Evolutionary conservation across 1,284 basidiomycete genomes (phyloP).

Genomic region (Trichosporon inkin): DNA sequence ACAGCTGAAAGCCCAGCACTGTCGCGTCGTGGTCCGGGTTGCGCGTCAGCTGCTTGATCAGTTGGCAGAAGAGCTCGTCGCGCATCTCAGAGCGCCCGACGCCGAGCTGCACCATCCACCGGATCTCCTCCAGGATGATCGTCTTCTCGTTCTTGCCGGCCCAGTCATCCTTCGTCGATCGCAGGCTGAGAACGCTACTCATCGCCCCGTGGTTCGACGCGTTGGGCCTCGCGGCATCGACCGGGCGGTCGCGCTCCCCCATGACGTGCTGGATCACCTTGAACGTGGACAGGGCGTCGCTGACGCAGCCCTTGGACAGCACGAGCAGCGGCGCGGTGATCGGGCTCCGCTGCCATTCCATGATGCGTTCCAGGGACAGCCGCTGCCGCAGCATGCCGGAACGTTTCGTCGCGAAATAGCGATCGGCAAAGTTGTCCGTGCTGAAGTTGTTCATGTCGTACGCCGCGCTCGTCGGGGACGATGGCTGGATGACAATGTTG

Average conservation of each 20-base stretch:
- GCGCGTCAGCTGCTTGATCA: constrained; percentile 80
- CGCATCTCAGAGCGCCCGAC: constrained; percentile 72
- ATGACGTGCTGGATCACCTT: constrained; percentile 84
- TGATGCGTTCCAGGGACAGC: constrained; percentile 74
- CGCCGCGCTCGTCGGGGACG: constrained; percentile 15
- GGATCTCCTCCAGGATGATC: constrained; percentile 69
- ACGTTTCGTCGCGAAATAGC: constrained; percentile 82
- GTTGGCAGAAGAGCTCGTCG: constrained; percentile 86
- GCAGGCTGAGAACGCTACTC: constrained; percentile 14
- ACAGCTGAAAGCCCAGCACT: constrained; percentile 84
- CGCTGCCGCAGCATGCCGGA: constrained; percentile 67
- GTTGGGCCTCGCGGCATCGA: constrained; percentile 30
- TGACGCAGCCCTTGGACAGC: constrained; percentile 59
- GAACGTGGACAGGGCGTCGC: constrained; percentile 76
- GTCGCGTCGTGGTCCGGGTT: constrained; percentile 77
- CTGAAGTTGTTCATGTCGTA: constrained; percentile 55
- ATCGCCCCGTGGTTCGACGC: neutral
- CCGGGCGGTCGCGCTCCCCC: constrained; percentile 72
- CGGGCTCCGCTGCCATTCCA: constrained; percentile 80
- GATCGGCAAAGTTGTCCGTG: constrained; percentile 72
- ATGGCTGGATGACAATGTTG: constrained; percentile 23
- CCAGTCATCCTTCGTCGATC: constrained; percentile 12
- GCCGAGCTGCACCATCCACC: constrained; percentile 76
- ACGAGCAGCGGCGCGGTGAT: constrained; percentile 69
- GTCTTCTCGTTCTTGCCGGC: constrained; percentile 32